Percentiles rank a stretch among this genome's conserved stretches.
These are phyloP conservation scores for Albizia julibrissin DNA, from an alignment of 306 rosid species.

Conservation along the genomic window DNA sequence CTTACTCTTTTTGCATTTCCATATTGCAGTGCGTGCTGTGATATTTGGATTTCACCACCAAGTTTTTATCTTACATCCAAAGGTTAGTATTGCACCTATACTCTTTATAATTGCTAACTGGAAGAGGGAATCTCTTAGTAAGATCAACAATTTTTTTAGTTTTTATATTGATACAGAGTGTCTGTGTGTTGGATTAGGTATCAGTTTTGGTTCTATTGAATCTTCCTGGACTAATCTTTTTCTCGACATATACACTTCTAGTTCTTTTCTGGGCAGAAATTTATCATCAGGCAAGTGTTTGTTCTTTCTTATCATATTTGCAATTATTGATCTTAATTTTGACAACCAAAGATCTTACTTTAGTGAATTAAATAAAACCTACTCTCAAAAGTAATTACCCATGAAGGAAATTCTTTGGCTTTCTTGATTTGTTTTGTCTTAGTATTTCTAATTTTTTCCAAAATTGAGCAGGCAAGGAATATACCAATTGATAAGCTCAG, in stretches of 20 bases:
- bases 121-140: not conserved
- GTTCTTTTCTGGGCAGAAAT: conserved; percentile 99
- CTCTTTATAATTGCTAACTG: not conserved
- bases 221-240: conserved; percentile 89
- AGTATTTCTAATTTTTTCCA: conserved; percentile 26
- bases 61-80: conserved; percentile 71
- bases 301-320: conserved; percentile 11
- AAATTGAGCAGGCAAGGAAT: conserved; percentile 79
- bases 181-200: conserved; percentile 60
- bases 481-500: conserved; percentile 84
- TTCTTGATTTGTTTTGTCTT: not conserved
- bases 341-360: not conserved
- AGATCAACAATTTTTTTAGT: not conserved
- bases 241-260: conserved; percentile 89
- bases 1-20: conserved; percentile 5
- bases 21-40: conserved; percentile 77
- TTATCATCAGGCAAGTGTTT: conserved; percentile 80
- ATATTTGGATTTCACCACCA: conserved; percentile 84
- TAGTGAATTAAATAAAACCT: not conserved
- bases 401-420: not conserved
- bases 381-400: not conserved
- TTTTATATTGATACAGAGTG: conserved; percentile 37
- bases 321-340: not conserved
- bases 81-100: conserved; percentile 48
- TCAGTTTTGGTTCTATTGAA: conserved; percentile 62